Conservation (phyloP, 2,329 filamentous ascomycete species). For the Escovopsis weberi region DNA sequence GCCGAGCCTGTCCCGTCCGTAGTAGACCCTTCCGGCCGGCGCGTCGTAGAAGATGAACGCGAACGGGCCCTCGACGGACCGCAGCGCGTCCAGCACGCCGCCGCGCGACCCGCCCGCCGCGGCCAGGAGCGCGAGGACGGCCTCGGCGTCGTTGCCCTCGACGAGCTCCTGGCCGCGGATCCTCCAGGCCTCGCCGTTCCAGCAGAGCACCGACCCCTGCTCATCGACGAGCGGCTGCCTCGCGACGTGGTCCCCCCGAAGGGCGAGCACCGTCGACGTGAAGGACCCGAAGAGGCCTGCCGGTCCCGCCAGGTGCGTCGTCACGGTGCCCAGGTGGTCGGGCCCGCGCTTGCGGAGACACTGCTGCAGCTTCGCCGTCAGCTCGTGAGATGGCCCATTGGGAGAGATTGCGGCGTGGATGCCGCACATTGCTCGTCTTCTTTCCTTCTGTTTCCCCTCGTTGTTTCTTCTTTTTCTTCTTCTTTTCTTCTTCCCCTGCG, state of each 20-base stretch:
- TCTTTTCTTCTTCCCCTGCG: no score
- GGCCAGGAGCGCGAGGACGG: conserved; percentile 47
- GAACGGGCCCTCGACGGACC: conserved; percentile 65
- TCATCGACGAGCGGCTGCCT: conserved; percentile 56
- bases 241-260: conserved; percentile 62
- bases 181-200: conserved; percentile 96
- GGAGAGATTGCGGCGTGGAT: conserved; percentile 38
- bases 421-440: conserved; percentile 37
- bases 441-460: no score
- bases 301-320: conserved; percentile 14
- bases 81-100: conserved; percentile 36
- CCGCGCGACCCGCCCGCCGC: conserved; percentile 20
- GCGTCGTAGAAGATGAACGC: conserved; percentile 76
- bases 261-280: conserved; percentile 73
- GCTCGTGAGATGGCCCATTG: conserved; percentile 12
- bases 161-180: conserved; percentile 39
- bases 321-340: conserved; percentile 37
- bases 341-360: conserved; percentile 43
- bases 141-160: conserved; percentile 64
- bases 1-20: conserved; percentile 76
- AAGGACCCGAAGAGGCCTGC: conserved; percentile 40
- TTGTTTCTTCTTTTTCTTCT: no score
- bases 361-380: conserved; percentile 23
- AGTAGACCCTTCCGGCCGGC: conserved; percentile 49
- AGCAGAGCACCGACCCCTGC: conserved; percentile 62